Conservation (phyloP, 345 rosid genomes). For the Eucalyptus coolabah region DNA sequence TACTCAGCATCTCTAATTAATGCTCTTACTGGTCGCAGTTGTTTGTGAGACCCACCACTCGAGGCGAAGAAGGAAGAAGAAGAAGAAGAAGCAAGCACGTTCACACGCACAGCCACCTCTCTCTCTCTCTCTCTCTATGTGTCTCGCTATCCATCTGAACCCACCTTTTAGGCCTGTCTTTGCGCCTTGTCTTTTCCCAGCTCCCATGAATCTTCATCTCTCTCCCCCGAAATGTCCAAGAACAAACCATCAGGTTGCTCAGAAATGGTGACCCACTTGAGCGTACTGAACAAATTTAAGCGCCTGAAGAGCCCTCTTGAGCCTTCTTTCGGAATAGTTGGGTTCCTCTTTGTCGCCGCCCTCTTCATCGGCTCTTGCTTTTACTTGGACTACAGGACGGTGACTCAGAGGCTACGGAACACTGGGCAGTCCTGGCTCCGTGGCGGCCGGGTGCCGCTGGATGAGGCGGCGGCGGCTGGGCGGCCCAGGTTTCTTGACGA, state of each 20-base stretch:
- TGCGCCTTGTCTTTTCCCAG: background rate
- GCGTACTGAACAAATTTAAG: conserved; percentile 26
- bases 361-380: conserved; percentile 30
- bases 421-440: conserved; percentile 2
- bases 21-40: background rate
- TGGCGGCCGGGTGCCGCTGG: background rate
- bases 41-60: background rate
- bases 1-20: background rate
- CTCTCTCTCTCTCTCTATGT: background rate
- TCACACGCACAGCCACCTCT: background rate
- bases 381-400: conserved; percentile 25
- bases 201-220: background rate
- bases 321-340: conserved; percentile 26
- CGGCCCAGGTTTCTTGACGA: conserved; percentile 40
- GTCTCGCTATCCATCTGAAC: background rate
- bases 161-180: background rate
- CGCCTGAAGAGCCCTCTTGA: conserved; percentile 24
- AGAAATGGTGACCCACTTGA: conserved; percentile 15
- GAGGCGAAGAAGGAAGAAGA: background rate
- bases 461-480: background rate
- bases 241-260: background rate
- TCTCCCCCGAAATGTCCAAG: background rate
- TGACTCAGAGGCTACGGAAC: conserved; percentile 6
- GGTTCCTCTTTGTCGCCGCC: conserved; percentile 23
- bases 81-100: background rate